A percentile compares a stretch with the other conserved stretches of the same genome.
phyloP scores from a whole-genome alignment of 805 yeast species.

The Lipomyces sp. region DNA sequence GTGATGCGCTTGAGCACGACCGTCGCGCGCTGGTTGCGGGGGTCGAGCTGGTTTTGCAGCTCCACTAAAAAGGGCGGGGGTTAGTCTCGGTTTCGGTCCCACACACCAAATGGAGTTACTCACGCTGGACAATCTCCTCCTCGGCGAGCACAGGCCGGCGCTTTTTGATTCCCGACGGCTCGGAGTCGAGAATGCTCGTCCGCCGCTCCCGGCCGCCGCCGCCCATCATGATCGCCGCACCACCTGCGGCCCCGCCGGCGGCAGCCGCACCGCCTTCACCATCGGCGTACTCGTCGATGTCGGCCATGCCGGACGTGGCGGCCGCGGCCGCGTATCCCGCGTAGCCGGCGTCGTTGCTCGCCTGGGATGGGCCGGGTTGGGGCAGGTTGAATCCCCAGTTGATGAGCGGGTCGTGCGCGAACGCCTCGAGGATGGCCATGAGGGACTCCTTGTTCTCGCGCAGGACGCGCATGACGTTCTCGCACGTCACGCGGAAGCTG shows the following conservation, averaged over 20 bases:
- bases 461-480: constrained; percentile 92
- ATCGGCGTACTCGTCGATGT: not conserved
- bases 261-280: not conserved
- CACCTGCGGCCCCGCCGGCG: not conserved
- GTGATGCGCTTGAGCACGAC: constrained; percentile 85
- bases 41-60: constrained; percentile 63
- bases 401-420: constrained; percentile 96
- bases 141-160: constrained; percentile 51
- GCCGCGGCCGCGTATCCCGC: constrained; percentile 1
- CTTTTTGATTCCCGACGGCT: constrained; percentile 22
- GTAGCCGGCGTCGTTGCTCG: not conserved
- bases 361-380: constrained; percentile 11
- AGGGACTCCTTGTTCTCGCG: constrained; percentile 92
- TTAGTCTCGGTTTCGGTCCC: not conserved
- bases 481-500: constrained; percentile 92
- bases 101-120: not conserved
- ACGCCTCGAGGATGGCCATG: constrained; percentile 97
- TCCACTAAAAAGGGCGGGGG: constrained; percentile 39
- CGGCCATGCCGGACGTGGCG: not conserved
- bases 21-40: constrained; percentile 85
- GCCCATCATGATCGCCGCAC: constrained; percentile 41
- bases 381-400: constrained; percentile 80
- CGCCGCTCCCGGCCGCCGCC: constrained; percentile 49
- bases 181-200: constrained; percentile 11
- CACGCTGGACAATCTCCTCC: constrained; percentile 59